Conservation (phyloP, 2,329 filamentous ascomycete species). For the Microdochium paspali region DNA sequence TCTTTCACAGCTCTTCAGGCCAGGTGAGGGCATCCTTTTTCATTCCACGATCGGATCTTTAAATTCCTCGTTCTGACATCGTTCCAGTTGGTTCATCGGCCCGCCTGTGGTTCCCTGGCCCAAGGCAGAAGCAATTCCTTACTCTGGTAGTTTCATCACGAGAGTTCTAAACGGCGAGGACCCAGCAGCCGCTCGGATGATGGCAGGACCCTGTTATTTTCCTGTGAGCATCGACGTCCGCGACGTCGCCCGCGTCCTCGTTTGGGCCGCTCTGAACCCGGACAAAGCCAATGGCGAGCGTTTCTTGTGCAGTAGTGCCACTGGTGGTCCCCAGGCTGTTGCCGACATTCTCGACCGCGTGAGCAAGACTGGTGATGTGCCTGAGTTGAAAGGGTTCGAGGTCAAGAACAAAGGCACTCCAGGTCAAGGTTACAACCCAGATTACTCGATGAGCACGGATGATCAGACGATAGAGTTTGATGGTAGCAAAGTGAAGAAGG, state of each 20-base stretch:
- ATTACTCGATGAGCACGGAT: slow-evolving; percentile 7
- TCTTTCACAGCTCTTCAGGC: slow-evolving; percentile 9
- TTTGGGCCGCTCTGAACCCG: slow-evolving; percentile 14
- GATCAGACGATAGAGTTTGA: slow-evolving; percentile 11
- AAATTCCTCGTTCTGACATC: neutral
- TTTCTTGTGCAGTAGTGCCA: slow-evolving; percentile 13
- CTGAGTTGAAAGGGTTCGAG: slow-evolving; percentile 8
- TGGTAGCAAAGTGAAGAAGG: slow-evolving; percentile 15
- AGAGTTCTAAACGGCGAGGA: slow-evolving; percentile 11
- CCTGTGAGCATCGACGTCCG: slow-evolving; percentile 13
- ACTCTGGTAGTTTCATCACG: slow-evolving; percentile 11
- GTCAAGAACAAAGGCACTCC: slow-evolving; percentile 8
- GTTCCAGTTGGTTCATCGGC: slow-evolving; percentile 15
- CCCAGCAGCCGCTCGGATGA: slow-evolving; percentile 1
- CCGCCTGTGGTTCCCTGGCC: slow-evolving; percentile 15
- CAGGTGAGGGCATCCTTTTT: slow-evolving; percentile 7
- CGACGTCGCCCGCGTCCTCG: slow-evolving; percentile 16
- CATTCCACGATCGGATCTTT: neutral
- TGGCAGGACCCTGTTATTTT: slow-evolving; percentile 11
- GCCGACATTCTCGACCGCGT: slow-evolving; percentile 13
- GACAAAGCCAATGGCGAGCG: slow-evolving; percentile 14
- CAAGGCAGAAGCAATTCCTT: slow-evolving; percentile 9
- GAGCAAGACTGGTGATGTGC: neutral
- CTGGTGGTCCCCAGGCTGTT: slow-evolving; percentile 13
- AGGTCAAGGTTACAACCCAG: slow-evolving; percentile 12